Evolutionary conservation across 208 protist species (phyloP).

Genomic region (Hexamita inflata): DNA sequence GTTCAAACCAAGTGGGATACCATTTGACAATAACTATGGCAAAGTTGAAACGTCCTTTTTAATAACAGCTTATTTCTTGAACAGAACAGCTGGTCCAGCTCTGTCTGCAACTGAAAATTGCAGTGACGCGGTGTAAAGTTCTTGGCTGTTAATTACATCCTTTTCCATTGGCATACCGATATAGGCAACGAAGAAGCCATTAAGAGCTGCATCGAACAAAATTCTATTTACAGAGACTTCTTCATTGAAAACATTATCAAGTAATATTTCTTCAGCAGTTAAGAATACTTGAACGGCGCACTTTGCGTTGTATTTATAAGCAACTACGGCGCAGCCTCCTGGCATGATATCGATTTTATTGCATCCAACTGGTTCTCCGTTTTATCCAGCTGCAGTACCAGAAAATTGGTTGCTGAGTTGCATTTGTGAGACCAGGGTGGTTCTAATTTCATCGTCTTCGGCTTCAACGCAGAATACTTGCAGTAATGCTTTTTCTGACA

Average conservation of each 20-base stretch:
- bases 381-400: neutral
- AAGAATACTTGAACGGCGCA: neutral
- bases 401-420: neutral
- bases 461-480: neutral
- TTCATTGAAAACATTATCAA: neutral
- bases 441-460: neutral
- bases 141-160: neutral
- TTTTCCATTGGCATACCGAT: neutral
- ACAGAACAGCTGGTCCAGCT: neutral
- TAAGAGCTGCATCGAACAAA: neutral
- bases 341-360: neutral
- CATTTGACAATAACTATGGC: neutral
- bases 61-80: neutral
- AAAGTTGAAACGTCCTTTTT: neutral
- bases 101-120: neutral
- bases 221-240: neutral
- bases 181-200: neutral
- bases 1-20: neutral
- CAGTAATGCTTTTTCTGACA: neutral
- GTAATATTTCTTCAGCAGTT: neutral
- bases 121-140: neutral
- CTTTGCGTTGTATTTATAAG: neutral
- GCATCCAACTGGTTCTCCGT: no score
- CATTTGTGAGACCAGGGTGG: neutral
- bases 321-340: neutral